Evolutionary conservation across 2,329 filamentous ascomycete species (phyloP).

Genomic region (Trichoderma afroharzianum): DNA sequence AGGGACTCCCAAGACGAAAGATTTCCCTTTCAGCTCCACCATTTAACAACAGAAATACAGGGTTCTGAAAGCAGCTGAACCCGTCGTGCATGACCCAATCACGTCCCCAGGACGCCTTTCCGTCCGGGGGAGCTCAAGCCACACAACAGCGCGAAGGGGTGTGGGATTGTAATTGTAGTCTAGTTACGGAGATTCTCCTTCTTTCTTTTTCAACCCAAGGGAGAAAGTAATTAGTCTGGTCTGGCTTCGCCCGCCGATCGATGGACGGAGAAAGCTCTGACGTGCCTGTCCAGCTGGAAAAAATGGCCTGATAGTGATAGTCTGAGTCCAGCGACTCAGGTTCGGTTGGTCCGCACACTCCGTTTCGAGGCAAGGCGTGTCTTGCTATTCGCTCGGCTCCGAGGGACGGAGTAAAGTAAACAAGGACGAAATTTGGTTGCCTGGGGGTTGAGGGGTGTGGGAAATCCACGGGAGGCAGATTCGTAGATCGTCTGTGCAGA

Average conservation of each 20-base stretch:
- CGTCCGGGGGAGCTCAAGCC: conserved; percentile 1
- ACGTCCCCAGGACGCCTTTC: not conserved
- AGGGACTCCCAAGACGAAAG: not conserved
- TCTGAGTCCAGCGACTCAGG: not conserved
- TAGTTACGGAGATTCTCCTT: not conserved
- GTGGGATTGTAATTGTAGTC: not conserved
- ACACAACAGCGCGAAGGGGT: not conserved
- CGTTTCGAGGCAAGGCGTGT: not conserved
- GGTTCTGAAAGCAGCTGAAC: conserved; percentile 8
- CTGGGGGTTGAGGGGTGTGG: not conserved
- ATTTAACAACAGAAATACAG: not conserved
- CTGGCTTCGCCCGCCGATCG: not conserved
- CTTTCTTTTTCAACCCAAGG: not conserved
- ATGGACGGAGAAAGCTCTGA: not conserved
- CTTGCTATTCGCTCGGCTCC: not conserved
- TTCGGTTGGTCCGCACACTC: not conserved
- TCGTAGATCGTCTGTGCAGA: not conserved
- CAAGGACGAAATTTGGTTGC: not conserved
- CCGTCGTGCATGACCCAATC: not conserved
- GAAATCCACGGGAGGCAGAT: not conserved
- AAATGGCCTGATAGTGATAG: not conserved
- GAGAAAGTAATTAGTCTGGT: not conserved
- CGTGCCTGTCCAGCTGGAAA: not conserved
- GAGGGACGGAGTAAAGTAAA: not conserved
- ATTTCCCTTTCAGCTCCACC: not conserved